Evolutionary conservation across 306 rosid genomes (phyloP).

Genomic region (Hippophae rhamnoides): DNA sequence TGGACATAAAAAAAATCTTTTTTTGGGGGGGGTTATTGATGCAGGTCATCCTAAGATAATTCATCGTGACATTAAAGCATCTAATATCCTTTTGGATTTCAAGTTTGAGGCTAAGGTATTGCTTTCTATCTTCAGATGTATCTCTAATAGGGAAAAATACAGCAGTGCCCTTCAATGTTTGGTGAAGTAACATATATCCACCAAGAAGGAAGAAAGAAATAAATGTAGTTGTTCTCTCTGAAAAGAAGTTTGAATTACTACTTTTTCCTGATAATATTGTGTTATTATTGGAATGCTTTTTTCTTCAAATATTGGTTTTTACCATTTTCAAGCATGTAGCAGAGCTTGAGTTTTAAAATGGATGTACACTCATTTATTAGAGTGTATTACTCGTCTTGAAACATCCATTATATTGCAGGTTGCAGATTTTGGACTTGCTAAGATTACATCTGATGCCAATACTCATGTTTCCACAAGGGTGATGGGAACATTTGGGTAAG

Average conservation of each 20-base stretch:
- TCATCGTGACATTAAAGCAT: conserved; percentile 88
- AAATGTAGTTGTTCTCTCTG: too few species aligned
- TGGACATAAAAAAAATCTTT: conserved; percentile 5
- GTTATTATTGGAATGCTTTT: too few species aligned
- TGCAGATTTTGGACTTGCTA: conserved; percentile 96
- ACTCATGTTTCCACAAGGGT: conserved; percentile 96
- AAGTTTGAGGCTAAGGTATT: conserved; percentile 88
- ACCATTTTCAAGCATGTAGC: too few species aligned
- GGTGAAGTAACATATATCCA: too few species aligned
- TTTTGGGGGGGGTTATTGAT: conserved; percentile 11
- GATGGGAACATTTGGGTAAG: conserved; percentile 99
- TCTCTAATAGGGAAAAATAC: not conserved
- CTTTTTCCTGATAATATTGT: too few species aligned
- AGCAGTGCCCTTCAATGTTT: too few species aligned
- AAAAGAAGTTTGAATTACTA: too few species aligned
- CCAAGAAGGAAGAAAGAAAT: too few species aligned
- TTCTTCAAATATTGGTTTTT: too few species aligned
- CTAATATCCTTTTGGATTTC: conserved; percentile 83
- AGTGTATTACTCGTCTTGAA: conserved; percentile 1
- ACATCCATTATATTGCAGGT: conserved; percentile 39
- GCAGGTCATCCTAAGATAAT: conserved; percentile 96
- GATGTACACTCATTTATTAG: not conserved
- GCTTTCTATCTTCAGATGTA: not conserved
- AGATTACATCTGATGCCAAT: conserved; percentile 63
- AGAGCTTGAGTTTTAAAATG: not conserved